These are phyloP conservation scores for Naegleria fowleri DNA, from an alignment of 208 protist genomes.

Conservation along the genomic window DNA sequence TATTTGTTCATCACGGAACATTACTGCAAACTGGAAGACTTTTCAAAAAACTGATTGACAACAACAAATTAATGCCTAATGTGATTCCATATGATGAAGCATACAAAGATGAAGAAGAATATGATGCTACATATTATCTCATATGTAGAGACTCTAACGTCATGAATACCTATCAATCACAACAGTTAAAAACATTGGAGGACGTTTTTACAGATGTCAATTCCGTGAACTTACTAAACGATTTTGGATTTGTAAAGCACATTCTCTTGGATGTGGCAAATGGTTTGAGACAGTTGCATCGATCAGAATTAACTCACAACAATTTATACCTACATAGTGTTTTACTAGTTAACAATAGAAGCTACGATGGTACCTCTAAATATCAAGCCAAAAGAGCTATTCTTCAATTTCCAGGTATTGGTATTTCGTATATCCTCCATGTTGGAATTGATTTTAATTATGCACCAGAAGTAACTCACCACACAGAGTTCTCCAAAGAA, in stretches of 20 bases:
- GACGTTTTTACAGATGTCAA: neutral
- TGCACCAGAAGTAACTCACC: neutral
- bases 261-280: neutral
- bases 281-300: neutral
- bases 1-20: neutral
- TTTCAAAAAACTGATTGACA: neutral
- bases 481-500: slow-evolving; percentile 2
- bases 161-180: neutral
- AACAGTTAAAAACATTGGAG: neutral
- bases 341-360: neutral
- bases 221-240: neutral
- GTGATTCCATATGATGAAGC: neutral
- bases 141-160: neutral
- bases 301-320: neutral
- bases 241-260: neutral
- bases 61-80: slow-evolving; percentile 3
- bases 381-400: neutral
- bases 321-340: neutral
- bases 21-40: neutral
- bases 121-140: neutral
- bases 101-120: slow-evolving; percentile 6
- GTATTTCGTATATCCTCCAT: neutral
- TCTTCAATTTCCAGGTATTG: neutral
- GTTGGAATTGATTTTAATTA: neutral
- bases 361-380: neutral